phyloP scores from a whole-genome alignment of 2,329 filamentous ascomycete species.

The Sporothrix protearum region DNA sequence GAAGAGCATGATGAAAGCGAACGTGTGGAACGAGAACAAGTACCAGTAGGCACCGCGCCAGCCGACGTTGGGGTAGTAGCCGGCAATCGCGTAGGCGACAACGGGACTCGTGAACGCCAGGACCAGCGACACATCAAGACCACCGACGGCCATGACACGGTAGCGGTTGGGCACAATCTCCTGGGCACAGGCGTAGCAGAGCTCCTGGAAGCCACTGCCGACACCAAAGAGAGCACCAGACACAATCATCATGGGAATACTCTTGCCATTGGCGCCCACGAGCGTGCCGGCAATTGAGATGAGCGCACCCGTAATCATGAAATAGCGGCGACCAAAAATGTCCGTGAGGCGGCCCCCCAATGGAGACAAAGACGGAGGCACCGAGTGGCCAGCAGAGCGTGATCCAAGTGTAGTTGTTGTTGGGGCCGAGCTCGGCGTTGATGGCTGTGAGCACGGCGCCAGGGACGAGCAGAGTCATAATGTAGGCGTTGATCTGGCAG shows the following conservation, averaged over 20 bases:
- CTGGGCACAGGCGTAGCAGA: constrained; percentile 37
- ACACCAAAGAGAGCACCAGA: constrained; percentile 23
- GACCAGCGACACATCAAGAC: constrained; percentile 21
- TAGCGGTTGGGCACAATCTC: constrained; percentile 26
- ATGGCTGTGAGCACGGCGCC: constrained; percentile 36
- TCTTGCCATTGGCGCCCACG: constrained; percentile 21
- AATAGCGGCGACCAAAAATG: constrained; percentile 25
- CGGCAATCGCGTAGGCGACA: constrained; percentile 37
- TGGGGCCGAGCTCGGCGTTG: constrained; percentile 37
- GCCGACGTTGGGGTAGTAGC: constrained; percentile 30
- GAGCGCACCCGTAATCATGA: constrained; percentile 22
- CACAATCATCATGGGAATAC: constrained; percentile 23
- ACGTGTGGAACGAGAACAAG: constrained; percentile 29
- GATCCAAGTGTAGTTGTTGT: constrained; percentile 37
- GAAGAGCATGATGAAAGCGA: constrained; percentile 29
- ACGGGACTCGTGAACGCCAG: constrained; percentile 26
- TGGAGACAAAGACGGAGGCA: constrained; percentile 31
- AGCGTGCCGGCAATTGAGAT: constrained; percentile 22
- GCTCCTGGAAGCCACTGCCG: constrained; percentile 24
- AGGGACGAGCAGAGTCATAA: constrained; percentile 33
- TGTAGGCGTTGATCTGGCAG: constrained; percentile 28
- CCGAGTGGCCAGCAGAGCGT: constrained; percentile 35
- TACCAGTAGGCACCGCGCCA: constrained; percentile 32
- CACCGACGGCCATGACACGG: constrained; percentile 24
- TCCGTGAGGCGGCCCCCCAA: constrained; percentile 23